Percentiles rank a stretch among this genome's conserved stretches.
These are phyloP conservation scores for Aaosphaeria pasadenensis DNA, from an alignment of 2,329 filamentous ascomycete genomes.

Conservation along the genomic window DNA sequence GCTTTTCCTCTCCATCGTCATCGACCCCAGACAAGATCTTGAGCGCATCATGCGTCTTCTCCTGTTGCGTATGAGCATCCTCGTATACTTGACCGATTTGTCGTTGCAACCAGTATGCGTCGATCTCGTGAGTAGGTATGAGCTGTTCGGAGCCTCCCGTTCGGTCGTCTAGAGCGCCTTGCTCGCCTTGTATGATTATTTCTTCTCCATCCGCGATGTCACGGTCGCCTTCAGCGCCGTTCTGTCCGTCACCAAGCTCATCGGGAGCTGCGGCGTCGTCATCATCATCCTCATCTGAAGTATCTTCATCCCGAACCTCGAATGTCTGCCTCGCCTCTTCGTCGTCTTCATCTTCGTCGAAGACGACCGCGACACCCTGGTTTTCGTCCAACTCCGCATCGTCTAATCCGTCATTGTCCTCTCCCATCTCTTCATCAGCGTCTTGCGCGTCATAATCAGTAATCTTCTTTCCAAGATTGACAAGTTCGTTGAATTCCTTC, in stretches of 20 bases:
- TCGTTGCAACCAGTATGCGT: conserved; percentile 95
- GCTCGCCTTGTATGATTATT: conserved; percentile 75
- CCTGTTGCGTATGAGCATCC: conserved; percentile 88
- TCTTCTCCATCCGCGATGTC: conserved; percentile 62
- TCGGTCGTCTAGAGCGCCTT: conserved; percentile 38
- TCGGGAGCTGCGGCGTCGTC: conserved; percentile 59
- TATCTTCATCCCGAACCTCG: conserved; percentile 81
- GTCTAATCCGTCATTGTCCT: conserved; percentile 58
- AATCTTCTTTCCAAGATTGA: conserved; percentile 97
- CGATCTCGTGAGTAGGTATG: conserved; percentile 83
- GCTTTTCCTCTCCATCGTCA: conserved; percentile 76
- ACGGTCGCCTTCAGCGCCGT: conserved; percentile 46
- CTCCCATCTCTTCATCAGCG: conserved; percentile 75
- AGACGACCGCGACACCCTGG: conserved; percentile 95
- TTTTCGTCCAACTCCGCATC: conserved; percentile 76
- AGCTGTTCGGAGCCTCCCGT: conserved; percentile 51
- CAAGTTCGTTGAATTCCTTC: conserved; percentile 94
- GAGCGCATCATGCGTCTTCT: conserved; percentile 84
- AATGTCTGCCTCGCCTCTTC: conserved; percentile 75
- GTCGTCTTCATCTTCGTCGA: conserved; percentile 81
- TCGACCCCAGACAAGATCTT: conserved; percentile 75
- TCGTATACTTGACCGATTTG: conserved; percentile 85
- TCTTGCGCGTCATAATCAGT: conserved; percentile 97
- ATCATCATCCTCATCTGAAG: conserved; percentile 74
- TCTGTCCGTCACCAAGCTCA: conserved; percentile 49